These are phyloP conservation scores for Creolimax fragrantissima DNA, from an alignment of 78 protist species.

Conservation along the genomic window DNA sequence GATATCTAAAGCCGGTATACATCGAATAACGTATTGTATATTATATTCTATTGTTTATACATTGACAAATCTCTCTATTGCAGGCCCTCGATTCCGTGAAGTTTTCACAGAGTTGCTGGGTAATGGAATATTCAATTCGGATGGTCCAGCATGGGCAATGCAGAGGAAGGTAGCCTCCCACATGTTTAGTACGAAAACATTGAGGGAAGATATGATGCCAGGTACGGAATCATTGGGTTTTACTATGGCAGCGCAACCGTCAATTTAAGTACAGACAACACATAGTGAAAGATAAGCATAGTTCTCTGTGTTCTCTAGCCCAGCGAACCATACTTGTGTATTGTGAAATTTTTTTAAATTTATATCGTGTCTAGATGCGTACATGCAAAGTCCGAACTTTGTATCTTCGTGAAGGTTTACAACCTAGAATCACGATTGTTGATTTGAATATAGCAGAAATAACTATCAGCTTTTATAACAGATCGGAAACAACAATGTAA, in stretches of 20 bases:
- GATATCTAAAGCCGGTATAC: background rate
- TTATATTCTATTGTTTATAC: background rate
- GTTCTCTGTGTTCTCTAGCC: background rate
- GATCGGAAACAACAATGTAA: background rate
- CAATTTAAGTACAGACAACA: background rate
- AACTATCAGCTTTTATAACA: too few relatives aligned
- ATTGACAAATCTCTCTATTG: background rate
- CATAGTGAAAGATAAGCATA: background rate
- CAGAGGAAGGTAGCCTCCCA: background rate
- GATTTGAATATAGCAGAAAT: background rate
- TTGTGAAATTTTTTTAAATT: background rate
- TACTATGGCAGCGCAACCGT: background rate
- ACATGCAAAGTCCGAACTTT: too few relatives aligned
- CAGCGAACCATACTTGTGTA: background rate
- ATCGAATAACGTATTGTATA: background rate
- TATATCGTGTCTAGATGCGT: too few relatives aligned
- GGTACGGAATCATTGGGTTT: background rate
- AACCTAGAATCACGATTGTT: background rate
- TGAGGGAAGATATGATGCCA: background rate
- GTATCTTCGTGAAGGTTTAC: too few relatives aligned
- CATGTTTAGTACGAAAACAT: background rate
- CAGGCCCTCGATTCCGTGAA: background rate
- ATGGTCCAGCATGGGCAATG: background rate
- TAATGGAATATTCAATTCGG: background rate
- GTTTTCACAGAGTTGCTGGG: background rate